Evolutionary conservation across 495 filamentous ascomycete species (phyloP).

Genomic region (Aspergillus heteromorphus): DNA sequence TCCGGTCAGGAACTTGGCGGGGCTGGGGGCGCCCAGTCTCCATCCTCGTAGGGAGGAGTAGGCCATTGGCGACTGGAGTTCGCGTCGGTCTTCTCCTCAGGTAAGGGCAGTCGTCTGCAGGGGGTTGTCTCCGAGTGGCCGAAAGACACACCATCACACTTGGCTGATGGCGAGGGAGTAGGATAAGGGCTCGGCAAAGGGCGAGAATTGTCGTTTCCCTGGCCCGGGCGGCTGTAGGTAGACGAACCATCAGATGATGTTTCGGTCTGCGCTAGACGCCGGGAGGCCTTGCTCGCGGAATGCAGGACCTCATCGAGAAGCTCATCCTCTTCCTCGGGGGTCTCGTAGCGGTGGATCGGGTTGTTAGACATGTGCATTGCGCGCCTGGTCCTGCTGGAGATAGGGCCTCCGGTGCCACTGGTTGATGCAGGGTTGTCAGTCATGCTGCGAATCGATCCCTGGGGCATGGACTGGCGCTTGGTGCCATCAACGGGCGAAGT

Average conservation of each 20-base stretch:
- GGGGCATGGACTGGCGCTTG: conserved; percentile 71
- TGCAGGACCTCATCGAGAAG: conserved; percentile 77
- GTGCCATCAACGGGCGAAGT: conserved; percentile 43
- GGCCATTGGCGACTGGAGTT: conserved; percentile 71
- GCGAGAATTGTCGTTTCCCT: conserved; percentile 48
- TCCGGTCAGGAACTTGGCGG: conserved; percentile 68
- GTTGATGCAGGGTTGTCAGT: conserved; percentile 57
- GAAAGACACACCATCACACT: conserved; percentile 64
- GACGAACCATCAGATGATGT: conserved; percentile 34
- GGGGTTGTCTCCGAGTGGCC: conserved; percentile 51
- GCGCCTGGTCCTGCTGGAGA: conserved; percentile 79
- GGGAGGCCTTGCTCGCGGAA: conserved; percentile 53
- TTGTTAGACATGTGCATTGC: conserved; percentile 71
- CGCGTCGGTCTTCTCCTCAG: conserved; percentile 53
- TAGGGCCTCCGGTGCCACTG: conserved; percentile 51
- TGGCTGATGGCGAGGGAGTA: conserved; percentile 84
- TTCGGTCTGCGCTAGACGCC: conserved; percentile 46
- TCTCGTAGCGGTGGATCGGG: conserved; percentile 77
- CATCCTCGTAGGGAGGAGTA: conserved; percentile 90
- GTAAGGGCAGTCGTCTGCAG: conserved; percentile 49
- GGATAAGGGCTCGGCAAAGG: conserved; percentile 75
- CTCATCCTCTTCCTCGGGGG: conserved; percentile 94
- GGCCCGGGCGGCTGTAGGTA: conserved; percentile 44
- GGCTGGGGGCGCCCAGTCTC: conserved; percentile 80
- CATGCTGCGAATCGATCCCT: conserved; percentile 56